Base-by-base conservation (phyloP, 2,329 filamentous ascomycete genomes). In the Xylaria sp. region DNA sequence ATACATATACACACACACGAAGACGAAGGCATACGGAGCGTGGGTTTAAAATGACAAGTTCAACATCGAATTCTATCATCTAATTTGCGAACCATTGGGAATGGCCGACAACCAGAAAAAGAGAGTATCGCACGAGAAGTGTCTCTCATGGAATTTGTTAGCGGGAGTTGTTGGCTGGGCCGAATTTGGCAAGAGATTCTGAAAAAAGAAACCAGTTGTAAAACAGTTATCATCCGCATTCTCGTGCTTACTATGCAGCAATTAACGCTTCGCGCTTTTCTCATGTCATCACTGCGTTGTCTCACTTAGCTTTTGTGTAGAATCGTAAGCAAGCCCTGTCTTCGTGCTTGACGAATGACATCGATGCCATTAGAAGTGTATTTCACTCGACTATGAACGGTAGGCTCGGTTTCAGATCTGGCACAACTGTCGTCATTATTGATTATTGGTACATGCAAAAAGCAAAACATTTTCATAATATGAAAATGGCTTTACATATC, bases 151-250 rank as follows among this genome's bases (percentile, higher is more conserved):
- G 54, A 58, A 42, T 59, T 65, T 66, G 59, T 42, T 44, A 68
- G 65, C 65, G 68, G 70, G 70, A 68, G 70, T 66, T 66, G 54
- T 66, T 60, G 67, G 26, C 49, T 57, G 57, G 28, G 46, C 38
- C 26, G 23, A 44, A 62, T 57, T 67, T 44, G 51, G 38, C 48
- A 13, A 57, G 44, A 53, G 51, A 42, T 9, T 11, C 48, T 15
- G 26, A 17, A 36, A 61, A 57, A 31, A 6, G 5, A 42, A 49
- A 31, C 17, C 11, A 61, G 36, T 65, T 67, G 68, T 67, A 67
- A 57, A 67, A 69, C 49, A 66, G 63, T 40, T n/a, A 69, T 66
- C 28, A 69, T 66, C 28, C 44, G 63, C 58, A 48, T 66, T 65
- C 38, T 63, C 17, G 31, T 33, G 48, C 36, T 54, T 40, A n/a